Base-by-base conservation (phyloP, 2,329 filamentous ascomycete genomes). In the Alternaria sp. region DNA sequence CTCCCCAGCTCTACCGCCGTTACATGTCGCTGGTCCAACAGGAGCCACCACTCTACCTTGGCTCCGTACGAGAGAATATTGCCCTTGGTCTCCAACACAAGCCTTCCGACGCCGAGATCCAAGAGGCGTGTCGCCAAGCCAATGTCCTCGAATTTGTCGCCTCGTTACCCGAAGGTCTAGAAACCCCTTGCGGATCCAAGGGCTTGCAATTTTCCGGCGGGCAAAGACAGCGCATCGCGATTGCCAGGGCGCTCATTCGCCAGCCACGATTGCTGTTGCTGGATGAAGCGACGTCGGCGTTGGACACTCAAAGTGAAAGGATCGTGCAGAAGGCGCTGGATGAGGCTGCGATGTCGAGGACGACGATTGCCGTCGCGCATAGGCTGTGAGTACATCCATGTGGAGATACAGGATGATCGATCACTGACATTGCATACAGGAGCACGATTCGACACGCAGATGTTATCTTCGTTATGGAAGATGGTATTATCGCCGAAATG, bases 41-140 rank as follows among this genome's bases (percentile, higher is more conserved):
- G 76, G 95, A 97, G 77, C 94, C 95, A 1, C 96, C 93, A 0
- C 83, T 97, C 1, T 97, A 97, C 81, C 93, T 96, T 77, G 94
- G 94, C 46, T 93, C 90, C 0, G 92, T 97, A 74, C 87, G 86
- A 69, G 93, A 97, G 19, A 97, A 97, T 76, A 92, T 97, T 5
- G 43, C 44, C 13, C 28, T 57, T 7, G 54, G 54, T 25, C 17
- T 32, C 3, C 2, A 26, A 3, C 8, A 49, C 12, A 21, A 32
- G 10, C 25, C 17, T 36, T 30, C 36, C 5, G 25, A 30, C 12
- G 54, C 28, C 5, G 54, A 57, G 10, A 40, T 52, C 3, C 28
- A 52, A 3, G 49, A 52, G 5, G 49, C 49, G 1, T 52, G 49
- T 46, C 54, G 61, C 3, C 67, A 71, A 19, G 71, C 76, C 1